Evolutionary conservation across 305 asterid genomes (phyloP), one percentile per base, ranked within the genome.

Genomic region (Galium porrigens): DNA sequence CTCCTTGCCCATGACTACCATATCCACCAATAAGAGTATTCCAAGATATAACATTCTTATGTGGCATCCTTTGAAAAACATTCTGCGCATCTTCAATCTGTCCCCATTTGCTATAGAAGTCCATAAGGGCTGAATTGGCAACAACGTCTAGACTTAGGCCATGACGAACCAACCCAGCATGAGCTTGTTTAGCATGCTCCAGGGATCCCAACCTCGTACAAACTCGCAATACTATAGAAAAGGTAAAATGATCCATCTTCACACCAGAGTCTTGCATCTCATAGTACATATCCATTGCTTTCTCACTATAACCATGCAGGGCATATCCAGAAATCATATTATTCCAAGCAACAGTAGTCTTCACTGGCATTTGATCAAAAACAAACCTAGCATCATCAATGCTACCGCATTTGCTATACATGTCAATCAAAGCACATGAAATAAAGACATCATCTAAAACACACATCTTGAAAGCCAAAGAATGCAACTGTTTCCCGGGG

Each of bases 91-190:
- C 96, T 69, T 83, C 94, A 70, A 88, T 77, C 77, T 83, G 84
- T 60, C 97, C 96, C 96, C 97, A 88, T 79, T 88, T 88, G 75
- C 94, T 74, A 60, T 90, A 88, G 78, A 90, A 88, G 80, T 90
- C 96, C 33, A 88, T 87, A 30, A 90, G 94, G 7, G 95, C 80
- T 44, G 96, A 83, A 68, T 75, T 90, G 63, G 96, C 89, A 58
- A 88, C 89, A 15, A 86, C 57, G 39, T 88, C 96, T 15, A 61
- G 57, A 74, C 85, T 89, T 63, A 80, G 85, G 46, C 94, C 90
- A 42, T 85, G 83, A 36, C 88, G 84, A 67, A 89, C 81, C 25
- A 89, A 72, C 66, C 87, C 87, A 37, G 95, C 96, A 53, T 89
- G 96, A 60, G 90, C 90, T 73, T 89, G 90, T 70, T 81, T 86